These are phyloP conservation scores for Aspergillus fructus DNA, from an alignment of 2,329 filamentous ascomycete species.

Conservation along the genomic window DNA sequence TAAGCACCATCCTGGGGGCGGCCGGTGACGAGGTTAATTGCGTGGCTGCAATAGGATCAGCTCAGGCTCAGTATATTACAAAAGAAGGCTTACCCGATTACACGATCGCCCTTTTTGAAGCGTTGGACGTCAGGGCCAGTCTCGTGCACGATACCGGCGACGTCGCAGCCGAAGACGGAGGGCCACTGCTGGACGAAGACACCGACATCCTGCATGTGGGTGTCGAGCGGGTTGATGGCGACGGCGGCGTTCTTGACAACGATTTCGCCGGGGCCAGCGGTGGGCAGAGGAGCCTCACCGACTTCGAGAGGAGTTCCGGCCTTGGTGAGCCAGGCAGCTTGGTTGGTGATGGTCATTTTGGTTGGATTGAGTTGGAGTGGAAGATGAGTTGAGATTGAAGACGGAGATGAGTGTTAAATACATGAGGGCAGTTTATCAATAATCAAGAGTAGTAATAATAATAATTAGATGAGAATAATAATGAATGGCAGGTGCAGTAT, in stretches of 20 bases:
- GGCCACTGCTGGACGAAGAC: constrained; percentile 14
- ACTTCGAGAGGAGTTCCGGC: constrained; percentile 32
- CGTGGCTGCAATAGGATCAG: constrained; percentile 2
- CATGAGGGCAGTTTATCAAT: background rate
- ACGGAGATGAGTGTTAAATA: background rate
- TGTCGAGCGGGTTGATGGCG: constrained; percentile 47
- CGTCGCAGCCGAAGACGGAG: constrained; percentile 43
- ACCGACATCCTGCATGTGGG: constrained; percentile 33
- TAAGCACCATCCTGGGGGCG: constrained; percentile 26
- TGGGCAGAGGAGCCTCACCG: constrained; percentile 36
- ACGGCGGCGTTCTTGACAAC: constrained; percentile 43
- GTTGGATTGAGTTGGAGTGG: background rate
- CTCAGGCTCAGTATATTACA: too few species aligned
- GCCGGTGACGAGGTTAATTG: constrained; percentile 24
- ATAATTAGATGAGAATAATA: background rate
- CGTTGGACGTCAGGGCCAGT: constrained; percentile 33
- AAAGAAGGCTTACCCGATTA: constrained; percentile 26
- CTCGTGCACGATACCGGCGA: constrained; percentile 48
- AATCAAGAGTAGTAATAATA: background rate
- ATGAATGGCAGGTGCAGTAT: too few species aligned
- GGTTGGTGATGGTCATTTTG: constrained; percentile 5
- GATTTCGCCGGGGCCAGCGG: constrained; percentile 37
- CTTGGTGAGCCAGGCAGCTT: constrained; percentile 17
- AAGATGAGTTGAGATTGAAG: background rate
- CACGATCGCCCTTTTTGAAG: constrained; percentile 30